phyloP scores from a whole-genome alignment of 495 filamentous ascomycete species.

The Tirmania nivea region DNA sequence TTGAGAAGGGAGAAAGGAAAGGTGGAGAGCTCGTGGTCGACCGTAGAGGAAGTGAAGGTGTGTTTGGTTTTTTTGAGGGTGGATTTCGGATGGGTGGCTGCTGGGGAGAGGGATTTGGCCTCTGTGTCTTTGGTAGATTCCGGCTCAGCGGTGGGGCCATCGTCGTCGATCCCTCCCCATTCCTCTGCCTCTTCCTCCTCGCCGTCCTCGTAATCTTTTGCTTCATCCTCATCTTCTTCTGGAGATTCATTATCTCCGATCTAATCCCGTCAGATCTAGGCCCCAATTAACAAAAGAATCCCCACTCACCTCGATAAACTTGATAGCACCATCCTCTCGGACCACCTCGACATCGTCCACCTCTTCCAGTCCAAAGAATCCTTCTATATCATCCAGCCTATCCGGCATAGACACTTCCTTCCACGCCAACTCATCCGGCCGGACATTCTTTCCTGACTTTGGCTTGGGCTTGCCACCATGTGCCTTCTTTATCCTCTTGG shows the following conservation, averaged over 20 bases:
- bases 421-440: conserved; percentile 57
- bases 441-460: conserved; percentile 5
- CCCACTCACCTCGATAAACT: conserved; percentile 25
- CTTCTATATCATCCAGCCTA: conserved; percentile 73
- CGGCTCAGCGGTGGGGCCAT: background rate
- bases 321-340: conserved; percentile 29
- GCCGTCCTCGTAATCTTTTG: background rate
- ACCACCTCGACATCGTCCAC: conserved; percentile 74
- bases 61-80: no score
- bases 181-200: background rate
- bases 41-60: no score
- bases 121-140: conserved; percentile 4
- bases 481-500: background rate
- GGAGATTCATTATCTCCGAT: no score
- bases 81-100: no score
- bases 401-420: conserved; percentile 63
- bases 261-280: no score
- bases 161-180: background rate
- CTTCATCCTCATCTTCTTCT: no score
- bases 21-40: no score
- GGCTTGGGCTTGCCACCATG: background rate
- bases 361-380: conserved; percentile 85
- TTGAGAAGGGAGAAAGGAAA: no score
- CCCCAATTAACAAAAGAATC: no score
- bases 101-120: background rate